Conservation (phyloP, 2,329 filamentous ascomycete species). For the Aureobasidium sp. region DNA sequence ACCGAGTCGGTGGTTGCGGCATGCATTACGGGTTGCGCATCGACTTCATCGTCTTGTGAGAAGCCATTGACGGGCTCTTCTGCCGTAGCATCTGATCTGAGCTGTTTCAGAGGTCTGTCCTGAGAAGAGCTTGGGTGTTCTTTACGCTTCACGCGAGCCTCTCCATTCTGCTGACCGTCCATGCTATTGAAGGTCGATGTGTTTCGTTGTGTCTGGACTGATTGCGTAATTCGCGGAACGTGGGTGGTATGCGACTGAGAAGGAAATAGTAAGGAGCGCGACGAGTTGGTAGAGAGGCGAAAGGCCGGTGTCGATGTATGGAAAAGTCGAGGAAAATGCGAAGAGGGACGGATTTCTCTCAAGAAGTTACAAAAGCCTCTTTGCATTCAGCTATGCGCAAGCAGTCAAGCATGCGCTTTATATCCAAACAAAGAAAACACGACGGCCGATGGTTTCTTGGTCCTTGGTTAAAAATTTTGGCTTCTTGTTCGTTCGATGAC, state of each 20-base stretch:
- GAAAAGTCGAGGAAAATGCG: conserved; percentile 8
- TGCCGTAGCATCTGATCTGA: conserved; percentile 24
- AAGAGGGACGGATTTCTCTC: conserved; percentile 15
- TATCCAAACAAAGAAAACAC: not conserved
- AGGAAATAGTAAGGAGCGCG: not conserved
- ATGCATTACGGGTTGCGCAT: conserved; percentile 33
- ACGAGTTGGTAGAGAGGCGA: not conserved
- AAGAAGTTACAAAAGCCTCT: conserved; percentile 14
- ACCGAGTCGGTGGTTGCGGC: conserved; percentile 55
- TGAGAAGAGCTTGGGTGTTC: conserved; percentile 26
- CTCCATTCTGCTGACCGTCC: conserved; percentile 15
- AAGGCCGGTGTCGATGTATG: not conserved
- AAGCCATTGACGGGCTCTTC: conserved; percentile 29
- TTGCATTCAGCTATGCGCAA: conserved; percentile 19
- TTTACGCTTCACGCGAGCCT: conserved; percentile 26
- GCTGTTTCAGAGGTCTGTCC: conserved; percentile 30
- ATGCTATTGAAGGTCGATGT: not conserved
- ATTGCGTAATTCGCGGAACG: not conserved
- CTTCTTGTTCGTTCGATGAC: conserved; percentile 12
- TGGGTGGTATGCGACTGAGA: not conserved
- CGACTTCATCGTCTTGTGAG: conserved; percentile 30
- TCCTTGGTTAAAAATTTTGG: conserved; percentile 1
- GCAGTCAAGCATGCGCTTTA: conserved; percentile 15
- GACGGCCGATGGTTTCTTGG: not conserved
- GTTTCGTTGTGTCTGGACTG: not conserved